Evolutionary conservation across 768 basidiomycete species (phyloP), one percentile per base, ranked within the genome.

Genomic region (Candolleomyces eurysporus): DNA sequence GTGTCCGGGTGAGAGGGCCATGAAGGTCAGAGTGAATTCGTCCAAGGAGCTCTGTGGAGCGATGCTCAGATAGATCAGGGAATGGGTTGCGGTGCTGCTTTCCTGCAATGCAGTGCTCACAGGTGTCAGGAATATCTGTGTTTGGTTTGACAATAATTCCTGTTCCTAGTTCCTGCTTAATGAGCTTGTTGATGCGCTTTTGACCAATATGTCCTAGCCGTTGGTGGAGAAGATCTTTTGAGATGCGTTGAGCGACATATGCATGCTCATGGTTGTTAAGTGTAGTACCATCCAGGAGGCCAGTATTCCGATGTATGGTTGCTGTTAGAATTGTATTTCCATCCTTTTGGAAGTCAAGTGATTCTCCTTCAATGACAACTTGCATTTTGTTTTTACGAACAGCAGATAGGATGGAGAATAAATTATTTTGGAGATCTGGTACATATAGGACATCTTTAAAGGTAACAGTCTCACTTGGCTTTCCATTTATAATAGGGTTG

Each of bases 11-110:
- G 67, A 74, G 59, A 8, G 73, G 75, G 21, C 75, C 74, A 17
- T 71, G 61, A 1, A 76, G 36, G 51, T 77, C 75, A 45, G 64
- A 63, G 62, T 72, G 73, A 16, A 77, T 64, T 3, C 65, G 66
- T 4, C 65, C 64, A 6, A 74, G 67, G 39, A 58, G 43, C 22
- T 56, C 36, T 31, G 61, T 57, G 49, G 43, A 42, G 54, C 40
- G 21, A 31, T 56, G 17, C 22, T 31, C 50, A 17, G 57, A 36
- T 31, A 57, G 53, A 2, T 45, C 16, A 17, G 64, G 61, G 52
- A 67, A 66, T 11, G 66, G 60, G 26, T 56, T 13, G 10, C 61
- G 58, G 56, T 69, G 68, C 36, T 61, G 60, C 51, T 69, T 69
- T 4, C 68, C 63, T 21, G 62, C 58, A 17, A 65, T 58, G 43